Evolutionary conservation across 192 early-diverging fungal species (phyloP).

Genomic region (Gamsiella multidivaricata): DNA sequence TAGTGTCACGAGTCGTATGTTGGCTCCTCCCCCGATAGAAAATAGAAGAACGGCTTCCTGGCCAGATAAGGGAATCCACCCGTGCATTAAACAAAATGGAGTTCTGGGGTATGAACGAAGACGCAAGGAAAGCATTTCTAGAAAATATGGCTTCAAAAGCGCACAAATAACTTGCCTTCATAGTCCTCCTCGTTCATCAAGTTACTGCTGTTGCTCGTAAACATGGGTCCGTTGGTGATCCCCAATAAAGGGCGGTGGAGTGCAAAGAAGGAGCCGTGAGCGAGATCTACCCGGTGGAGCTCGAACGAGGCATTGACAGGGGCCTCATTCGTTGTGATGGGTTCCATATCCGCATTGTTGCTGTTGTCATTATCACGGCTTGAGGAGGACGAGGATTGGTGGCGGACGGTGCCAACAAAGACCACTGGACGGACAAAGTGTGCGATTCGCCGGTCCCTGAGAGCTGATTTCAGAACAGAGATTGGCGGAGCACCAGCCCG

Average conservation of each 20-base stretch:
- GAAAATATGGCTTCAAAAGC: neutral
- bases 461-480: neutral
- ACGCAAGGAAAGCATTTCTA: neutral
- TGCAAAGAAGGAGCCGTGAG: conserved; percentile 54
- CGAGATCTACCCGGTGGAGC: conserved; percentile 42
- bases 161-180: conserved; percentile 38
- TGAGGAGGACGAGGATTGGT: conserved; percentile 47
- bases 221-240: conserved; percentile 52
- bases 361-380: conserved; percentile 36
- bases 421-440: neutral
- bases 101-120: too few relatives aligned
- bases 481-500: conserved; percentile 4
- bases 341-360: conserved; percentile 17
- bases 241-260: conserved; percentile 48
- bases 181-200: conserved; percentile 26
- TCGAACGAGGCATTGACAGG: conserved; percentile 37
- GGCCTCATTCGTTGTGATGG: conserved; percentile 11
- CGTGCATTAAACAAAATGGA: too few relatives aligned
- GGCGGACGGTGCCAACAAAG: conserved; percentile 1
- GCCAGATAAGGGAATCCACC: conserved; percentile 23
- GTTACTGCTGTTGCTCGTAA: conserved; percentile 17
- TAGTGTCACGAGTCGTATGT: conserved; percentile 9
- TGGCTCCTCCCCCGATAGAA: conserved; percentile 7
- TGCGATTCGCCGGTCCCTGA: neutral
- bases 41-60: neutral